Percentiles rank a stretch among this genome's conserved stretches.
Evolutionary conservation across 106 monocot genomes (phyloP).

Genomic region (Acorus gramineus): DNA sequence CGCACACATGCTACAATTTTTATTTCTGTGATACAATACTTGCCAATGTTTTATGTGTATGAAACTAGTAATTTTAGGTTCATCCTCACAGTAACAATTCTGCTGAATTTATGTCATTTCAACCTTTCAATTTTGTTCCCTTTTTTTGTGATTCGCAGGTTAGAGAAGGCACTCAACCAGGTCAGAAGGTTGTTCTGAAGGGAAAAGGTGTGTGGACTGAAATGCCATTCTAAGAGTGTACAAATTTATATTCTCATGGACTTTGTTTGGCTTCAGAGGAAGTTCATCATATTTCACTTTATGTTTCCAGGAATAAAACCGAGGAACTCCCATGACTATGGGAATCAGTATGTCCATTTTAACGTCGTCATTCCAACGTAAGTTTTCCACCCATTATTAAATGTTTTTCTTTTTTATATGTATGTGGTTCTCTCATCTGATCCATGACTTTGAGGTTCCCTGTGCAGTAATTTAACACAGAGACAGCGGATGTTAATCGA

Average conservation of each 20-base stretch:
- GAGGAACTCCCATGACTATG: conserved; percentile 17
- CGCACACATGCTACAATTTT: too few relatives aligned
- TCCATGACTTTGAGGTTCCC: too few relatives aligned
- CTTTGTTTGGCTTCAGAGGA: too few relatives aligned
- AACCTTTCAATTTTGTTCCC: not conserved
- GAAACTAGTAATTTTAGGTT: too few relatives aligned
- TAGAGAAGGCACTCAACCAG: conserved; percentile 88
- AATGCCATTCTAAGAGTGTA: too few relatives aligned
- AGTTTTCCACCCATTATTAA: conserved; percentile 5
- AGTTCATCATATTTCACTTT: not conserved
- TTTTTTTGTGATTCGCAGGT: conserved; percentile 33
- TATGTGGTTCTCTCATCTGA: too few relatives aligned
- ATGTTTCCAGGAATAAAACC: conserved; percentile 30
- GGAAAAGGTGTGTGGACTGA: conserved; percentile 60
- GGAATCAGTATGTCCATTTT: conserved; percentile 50
- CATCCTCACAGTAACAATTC: not conserved
- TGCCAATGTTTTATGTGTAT: too few relatives aligned
- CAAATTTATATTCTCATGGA: too few relatives aligned
- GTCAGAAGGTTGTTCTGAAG: conserved; percentile 88
- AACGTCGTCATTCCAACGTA: conserved; percentile 39
- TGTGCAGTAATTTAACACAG: conserved; percentile 42
- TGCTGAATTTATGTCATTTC: not conserved
- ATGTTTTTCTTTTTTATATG: too few relatives aligned
- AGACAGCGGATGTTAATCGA: conserved; percentile 44
- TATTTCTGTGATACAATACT: too few relatives aligned